These are phyloP conservation scores for Didymosphaeria variabile DNA, from an alignment of 2,329 filamentous ascomycete genomes.

Conservation along the genomic window DNA sequence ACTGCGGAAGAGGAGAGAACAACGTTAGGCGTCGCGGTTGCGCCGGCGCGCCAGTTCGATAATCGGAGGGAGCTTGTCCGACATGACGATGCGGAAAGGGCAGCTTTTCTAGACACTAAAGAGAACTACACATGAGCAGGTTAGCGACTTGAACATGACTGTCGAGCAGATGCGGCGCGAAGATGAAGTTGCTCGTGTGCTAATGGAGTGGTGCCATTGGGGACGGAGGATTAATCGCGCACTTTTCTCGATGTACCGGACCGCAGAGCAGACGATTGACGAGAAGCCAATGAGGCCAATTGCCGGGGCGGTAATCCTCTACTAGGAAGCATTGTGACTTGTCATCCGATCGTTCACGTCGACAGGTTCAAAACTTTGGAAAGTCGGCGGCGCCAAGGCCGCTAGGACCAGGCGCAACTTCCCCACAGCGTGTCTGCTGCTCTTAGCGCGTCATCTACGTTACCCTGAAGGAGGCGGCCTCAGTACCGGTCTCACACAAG, in stretches of 20 bases:
- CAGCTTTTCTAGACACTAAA: constrained; percentile 35
- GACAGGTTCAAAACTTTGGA: constrained; percentile 28
- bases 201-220: constrained; percentile 15
- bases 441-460: constrained; percentile 2
- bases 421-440: background rate
- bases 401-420: constrained; percentile 30
- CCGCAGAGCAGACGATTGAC: constrained; percentile 31
- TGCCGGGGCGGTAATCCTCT: constrained; percentile 55
- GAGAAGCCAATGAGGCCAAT: constrained; percentile 32
- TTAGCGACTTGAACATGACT: background rate
- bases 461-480: too few species aligned
- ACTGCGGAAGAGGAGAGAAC: constrained; percentile 37
- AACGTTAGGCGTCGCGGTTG: constrained; percentile 24
- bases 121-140: constrained; percentile 37
- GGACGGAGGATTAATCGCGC: constrained; percentile 23
- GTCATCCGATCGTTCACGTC: constrained; percentile 33
- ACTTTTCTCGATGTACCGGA: constrained; percentile 45
- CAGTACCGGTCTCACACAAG: too few species aligned
- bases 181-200: constrained; percentile 2
- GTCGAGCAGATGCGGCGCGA: background rate
- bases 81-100: constrained; percentile 29
- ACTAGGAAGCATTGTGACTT: constrained; percentile 57
- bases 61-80: constrained; percentile 39
- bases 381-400: constrained; percentile 22
- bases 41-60: constrained; percentile 37